Conservation (phyloP, 371 early-diverging fungal species). For the Parasitella parasitica region DNA sequence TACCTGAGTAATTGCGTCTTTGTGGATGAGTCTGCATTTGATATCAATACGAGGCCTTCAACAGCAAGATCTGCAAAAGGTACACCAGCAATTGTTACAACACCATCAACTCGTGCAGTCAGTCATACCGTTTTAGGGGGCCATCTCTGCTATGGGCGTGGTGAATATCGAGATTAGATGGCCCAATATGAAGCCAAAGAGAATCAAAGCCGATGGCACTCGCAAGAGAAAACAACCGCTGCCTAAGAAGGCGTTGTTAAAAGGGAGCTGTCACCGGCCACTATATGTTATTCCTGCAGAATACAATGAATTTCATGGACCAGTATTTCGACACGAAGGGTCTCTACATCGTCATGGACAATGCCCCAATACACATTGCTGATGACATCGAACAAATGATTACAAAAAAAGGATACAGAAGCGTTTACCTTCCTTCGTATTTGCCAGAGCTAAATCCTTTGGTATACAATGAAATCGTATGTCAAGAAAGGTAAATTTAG, state of each 20-base stretch:
- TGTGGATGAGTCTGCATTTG: constrained; percentile 21
- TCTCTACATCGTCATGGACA: constrained; percentile 15
- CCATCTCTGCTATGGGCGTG: constrained; percentile 5
- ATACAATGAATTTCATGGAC: constrained; percentile 7
- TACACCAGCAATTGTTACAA: constrained; percentile 17
- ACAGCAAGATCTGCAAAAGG: constrained; percentile 16
- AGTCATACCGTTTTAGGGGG: constrained; percentile 13
- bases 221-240: constrained; percentile 1
- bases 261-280: constrained; percentile 13
- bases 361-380: constrained; percentile 11
- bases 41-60: constrained; percentile 18
- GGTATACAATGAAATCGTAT: not conserved
- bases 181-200: constrained; percentile 1
- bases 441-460: constrained; percentile 12
- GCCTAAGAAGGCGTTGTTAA: not conserved
- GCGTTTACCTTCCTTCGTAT: constrained; percentile 7
- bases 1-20: constrained; percentile 16
- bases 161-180: constrained; percentile 5
- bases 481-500: not conserved
- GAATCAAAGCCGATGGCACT: not conserved
- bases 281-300: constrained; percentile 1
- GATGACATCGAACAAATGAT: not conserved
- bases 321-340: constrained; percentile 1
- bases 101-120: constrained; percentile 9
- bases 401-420: not conserved